phyloP scores from a whole-genome alignment of 2,329 filamentous ascomycete genomes.

The Sclerotinia subarctica region DNA sequence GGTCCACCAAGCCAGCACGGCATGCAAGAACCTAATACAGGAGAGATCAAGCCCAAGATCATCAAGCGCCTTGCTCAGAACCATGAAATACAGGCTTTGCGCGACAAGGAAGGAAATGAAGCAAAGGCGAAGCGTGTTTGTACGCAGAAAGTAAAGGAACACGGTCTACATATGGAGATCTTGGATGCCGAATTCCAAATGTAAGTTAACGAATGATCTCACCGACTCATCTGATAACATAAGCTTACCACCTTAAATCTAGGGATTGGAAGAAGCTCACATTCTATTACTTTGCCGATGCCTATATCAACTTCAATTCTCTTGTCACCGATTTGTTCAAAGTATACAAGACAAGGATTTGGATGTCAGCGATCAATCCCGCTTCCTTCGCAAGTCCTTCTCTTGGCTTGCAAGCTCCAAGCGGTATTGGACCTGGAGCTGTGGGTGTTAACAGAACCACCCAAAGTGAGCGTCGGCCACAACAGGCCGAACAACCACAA shows the following conservation, averaged over 20 bases:
- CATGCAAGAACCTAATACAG: slow-evolving; percentile 65
- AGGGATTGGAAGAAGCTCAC: slow-evolving; percentile 99
- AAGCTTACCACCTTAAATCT: slow-evolving; percentile 17
- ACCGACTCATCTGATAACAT: not conserved
- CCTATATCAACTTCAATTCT: slow-evolving; percentile 98
- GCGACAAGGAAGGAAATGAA: slow-evolving; percentile 96
- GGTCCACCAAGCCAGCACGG: slow-evolving; percentile 71
- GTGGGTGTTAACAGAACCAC: slow-evolving; percentile 51
- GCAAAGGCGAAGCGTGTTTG: slow-evolving; percentile 96
- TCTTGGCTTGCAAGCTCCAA: slow-evolving; percentile 67
- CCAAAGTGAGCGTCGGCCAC: slow-evolving; percentile 42
- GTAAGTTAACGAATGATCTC: slow-evolving; percentile 53
- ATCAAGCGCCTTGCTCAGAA: slow-evolving; percentile 92
- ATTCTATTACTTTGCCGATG: slow-evolving; percentile 97
- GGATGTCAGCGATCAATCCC: slow-evolving; percentile 99
- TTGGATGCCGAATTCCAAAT: slow-evolving; percentile 98
- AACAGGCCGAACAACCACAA: slow-evolving; percentile 39
- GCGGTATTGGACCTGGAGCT: slow-evolving; percentile 62
- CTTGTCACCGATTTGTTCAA: slow-evolving; percentile 97
- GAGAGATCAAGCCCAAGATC: slow-evolving; percentile 89
- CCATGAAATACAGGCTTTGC: slow-evolving; percentile 83
- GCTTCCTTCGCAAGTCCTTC: slow-evolving; percentile 85
- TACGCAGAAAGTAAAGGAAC: slow-evolving; percentile 93
- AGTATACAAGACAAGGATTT: slow-evolving; percentile 98
- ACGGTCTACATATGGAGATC: slow-evolving; percentile 96